Evolutionary conservation across 352 stramenopile species (phyloP).

Genomic region (Phytophthora litchii): DNA sequence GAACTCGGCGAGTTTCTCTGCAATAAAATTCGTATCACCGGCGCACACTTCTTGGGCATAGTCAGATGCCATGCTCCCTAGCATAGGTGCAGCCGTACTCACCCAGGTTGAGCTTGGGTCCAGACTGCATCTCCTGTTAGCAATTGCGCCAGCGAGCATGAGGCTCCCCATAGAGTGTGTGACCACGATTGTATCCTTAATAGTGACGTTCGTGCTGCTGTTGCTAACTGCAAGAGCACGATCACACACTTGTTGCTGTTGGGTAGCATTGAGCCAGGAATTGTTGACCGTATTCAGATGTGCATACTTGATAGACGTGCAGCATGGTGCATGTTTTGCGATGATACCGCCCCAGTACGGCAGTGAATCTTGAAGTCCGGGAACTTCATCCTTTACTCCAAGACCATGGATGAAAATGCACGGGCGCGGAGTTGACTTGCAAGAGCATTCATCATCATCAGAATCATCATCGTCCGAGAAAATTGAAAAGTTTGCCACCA

Average conservation of each 20-base stretch:
- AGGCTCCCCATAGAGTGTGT: constrained; percentile 32
- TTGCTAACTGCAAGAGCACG: constrained; percentile 18
- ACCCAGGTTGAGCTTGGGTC: constrained; percentile 35
- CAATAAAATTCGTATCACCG: constrained; percentile 10
- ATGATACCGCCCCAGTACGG: constrained; percentile 28
- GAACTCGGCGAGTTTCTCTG: constrained; percentile 12
- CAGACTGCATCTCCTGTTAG: constrained; percentile 20
- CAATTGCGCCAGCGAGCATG: constrained; percentile 28
- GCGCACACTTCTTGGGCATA: constrained; percentile 19
- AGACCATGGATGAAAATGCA: constrained; percentile 33
- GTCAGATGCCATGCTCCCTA: constrained; percentile 27
- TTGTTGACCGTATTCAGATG: constrained; percentile 30
- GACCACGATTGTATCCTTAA: constrained; percentile 28
- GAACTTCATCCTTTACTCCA: constrained; percentile 15
- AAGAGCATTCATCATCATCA: constrained; percentile 2
- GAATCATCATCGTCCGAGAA: too few relatives aligned
- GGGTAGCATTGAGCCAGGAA: constrained; percentile 19
- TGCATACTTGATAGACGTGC: constrained; percentile 22
- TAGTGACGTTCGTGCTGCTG: constrained; percentile 8
- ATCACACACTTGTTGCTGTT: constrained; percentile 28
- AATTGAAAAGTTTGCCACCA: constrained; percentile 8
- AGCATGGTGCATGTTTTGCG: constrained; percentile 20
- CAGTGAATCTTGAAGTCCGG: constrained; percentile 8
- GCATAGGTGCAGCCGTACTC: constrained; percentile 30
- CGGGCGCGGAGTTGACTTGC: too few relatives aligned